Conservation (phyloP, 1,284 basidiomycete species). For the Mycosarcoma maydis region DNA sequence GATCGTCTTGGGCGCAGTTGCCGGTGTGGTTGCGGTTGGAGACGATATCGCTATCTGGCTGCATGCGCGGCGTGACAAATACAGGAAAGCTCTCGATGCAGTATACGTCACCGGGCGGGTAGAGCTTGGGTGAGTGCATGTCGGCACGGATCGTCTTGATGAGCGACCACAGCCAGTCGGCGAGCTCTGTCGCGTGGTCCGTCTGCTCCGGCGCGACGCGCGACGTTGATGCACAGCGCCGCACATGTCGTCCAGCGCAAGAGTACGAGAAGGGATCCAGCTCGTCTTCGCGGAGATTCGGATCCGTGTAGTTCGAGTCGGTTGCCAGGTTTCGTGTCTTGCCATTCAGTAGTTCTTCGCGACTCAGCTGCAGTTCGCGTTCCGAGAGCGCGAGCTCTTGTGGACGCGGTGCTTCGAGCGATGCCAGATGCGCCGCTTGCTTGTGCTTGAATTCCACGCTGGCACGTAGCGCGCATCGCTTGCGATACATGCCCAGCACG, state of each 20-base stretch:
- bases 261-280: slow-evolving; percentile 45
- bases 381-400: slow-evolving; percentile 39
- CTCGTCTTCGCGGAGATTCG: slow-evolving; percentile 40
- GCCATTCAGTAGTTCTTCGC: slow-evolving; percentile 51
- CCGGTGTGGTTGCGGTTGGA: slow-evolving; percentile 13
- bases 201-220: neutral
- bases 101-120: slow-evolving; percentile 59
- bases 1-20: no score
- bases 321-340: slow-evolving; percentile 49
- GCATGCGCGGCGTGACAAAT: slow-evolving; percentile 51
- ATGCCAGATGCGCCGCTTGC: slow-evolving; percentile 17
- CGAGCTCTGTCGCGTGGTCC: slow-evolving; percentile 31
- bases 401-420: slow-evolving; percentile 35
- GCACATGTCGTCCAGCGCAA: slow-evolving; percentile 24
- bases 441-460: slow-evolving; percentile 16
- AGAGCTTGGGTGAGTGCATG: slow-evolving; percentile 54
- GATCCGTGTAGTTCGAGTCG: slow-evolving; percentile 50
- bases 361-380: slow-evolving; percentile 36
- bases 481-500: slow-evolving; percentile 65
- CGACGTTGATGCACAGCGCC: slow-evolving; percentile 4
- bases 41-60: slow-evolving; percentile 30
- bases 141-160: slow-evolving; percentile 63
- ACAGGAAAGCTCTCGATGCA: slow-evolving; percentile 57
- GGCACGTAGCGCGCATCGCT: slow-evolving; percentile 38
- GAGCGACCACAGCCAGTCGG: slow-evolving; percentile 59